Percentiles rank a stretch among this genome's conserved stretches.
phyloP scores from a whole-genome alignment of 2,329 filamentous ascomycete species.

The Chalara sp. region DNA sequence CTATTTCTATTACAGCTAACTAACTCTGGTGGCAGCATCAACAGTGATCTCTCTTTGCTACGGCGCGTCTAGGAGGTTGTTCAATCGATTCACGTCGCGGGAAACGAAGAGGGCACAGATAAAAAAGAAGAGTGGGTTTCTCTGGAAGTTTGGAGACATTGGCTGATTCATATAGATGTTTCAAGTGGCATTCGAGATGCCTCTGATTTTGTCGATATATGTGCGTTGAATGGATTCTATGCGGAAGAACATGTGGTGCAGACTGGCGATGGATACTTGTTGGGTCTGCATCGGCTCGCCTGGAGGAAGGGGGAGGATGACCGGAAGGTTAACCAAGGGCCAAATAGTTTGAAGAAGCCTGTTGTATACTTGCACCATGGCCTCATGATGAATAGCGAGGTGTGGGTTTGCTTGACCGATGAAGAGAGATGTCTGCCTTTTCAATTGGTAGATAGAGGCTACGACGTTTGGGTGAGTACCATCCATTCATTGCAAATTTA shows the following conservation, averaged over 20 bases:
- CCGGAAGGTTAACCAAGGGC: conserved; percentile 67
- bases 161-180: conserved; percentile 44
- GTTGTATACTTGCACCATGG: conserved; percentile 95
- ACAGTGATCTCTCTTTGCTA: conserved; percentile 81
- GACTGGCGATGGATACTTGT: conserved; percentile 86
- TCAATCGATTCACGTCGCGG: conserved; percentile 70
- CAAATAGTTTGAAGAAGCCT: conserved; percentile 64
- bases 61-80: conserved; percentile 70
- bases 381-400: conserved; percentile 96
- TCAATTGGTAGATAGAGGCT: conserved; percentile 79
- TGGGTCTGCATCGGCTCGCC: conserved; percentile 82
- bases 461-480: conserved; percentile 79
- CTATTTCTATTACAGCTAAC: background rate
- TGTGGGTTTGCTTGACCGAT: conserved; percentile 92
- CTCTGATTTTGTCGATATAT: conserved; percentile 90
- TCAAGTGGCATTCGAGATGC: conserved; percentile 77
- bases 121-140: conserved; percentile 58
- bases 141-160: conserved; percentile 54
- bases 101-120: conserved; percentile 61
- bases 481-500: background rate
- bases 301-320: conserved; percentile 78
- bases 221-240: conserved; percentile 81
- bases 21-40: conserved; percentile 46
- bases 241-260: conserved; percentile 95
- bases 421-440: conserved; percentile 83